Base-by-base conservation (phyloP, 129 eudicot species). In the Helianthus annuus region DNA sequence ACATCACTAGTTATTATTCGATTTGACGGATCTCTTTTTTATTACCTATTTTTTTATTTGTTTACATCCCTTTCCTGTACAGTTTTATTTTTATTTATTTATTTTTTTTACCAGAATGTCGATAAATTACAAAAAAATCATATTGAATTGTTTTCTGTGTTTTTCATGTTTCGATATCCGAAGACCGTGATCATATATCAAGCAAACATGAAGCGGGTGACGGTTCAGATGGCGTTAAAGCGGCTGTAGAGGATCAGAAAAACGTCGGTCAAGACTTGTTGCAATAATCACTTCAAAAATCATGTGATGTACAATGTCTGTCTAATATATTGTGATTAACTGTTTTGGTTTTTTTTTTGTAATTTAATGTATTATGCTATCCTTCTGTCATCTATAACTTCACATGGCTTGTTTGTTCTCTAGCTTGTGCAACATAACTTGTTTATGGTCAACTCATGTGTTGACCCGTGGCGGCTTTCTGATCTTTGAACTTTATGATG, bases 161-260 rank as follows among this genome's bases (percentile, higher is more conserved):
- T 48, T 68, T 77, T 48, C 80, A 32, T 59, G 40, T 48, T 67
- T 45, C 72, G 12, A 58, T 19, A 19, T 67, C 45, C 42, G 65
- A 72, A 58, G 76, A 72, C 46, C 48, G 15, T 13, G 76, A 72
- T 32, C 66, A 60, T 22, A 15, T 52, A 53, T 72, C 64, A 29
- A 71, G 76, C 73, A 86, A 78, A 83, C 77, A 76, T 76, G 85
- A 75, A 51, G 79, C 73, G 32, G 70, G 56, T 16, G 87, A 80
- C 17, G 81, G 80, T 83, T 67, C 71, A 2, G 73, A 68, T 71
- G 85, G 69, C 19, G 69, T 78, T 74, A 77, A 70, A 72, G 69
- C 60, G 72, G 80, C 55, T 13, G 52, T 38, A 24, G 58, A 71
- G 39, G 60, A 77, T 66, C 79, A 74, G 72, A 67, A 75, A 66